These are phyloP conservation scores for Podospora bellae-mahoneyi DNA, from an alignment of 495 filamentous ascomycete species.

Conservation along the genomic window DNA sequence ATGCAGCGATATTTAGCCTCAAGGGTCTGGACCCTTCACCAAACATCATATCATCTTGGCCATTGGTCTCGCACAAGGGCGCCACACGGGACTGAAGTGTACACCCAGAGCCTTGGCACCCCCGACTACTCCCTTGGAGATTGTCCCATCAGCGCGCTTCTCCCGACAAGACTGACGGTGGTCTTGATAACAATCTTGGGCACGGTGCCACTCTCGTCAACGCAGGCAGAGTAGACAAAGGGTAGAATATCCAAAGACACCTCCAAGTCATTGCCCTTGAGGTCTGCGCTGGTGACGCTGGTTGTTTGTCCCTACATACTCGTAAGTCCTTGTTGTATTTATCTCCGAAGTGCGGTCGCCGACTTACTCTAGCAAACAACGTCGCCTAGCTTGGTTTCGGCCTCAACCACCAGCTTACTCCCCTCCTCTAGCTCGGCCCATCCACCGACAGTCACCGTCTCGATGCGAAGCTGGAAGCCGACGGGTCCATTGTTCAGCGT, in stretches of 20 bases:
- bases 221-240: slow-evolving; percentile 23
- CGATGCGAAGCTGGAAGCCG: slow-evolving; percentile 24
- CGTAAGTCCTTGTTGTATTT: not conserved
- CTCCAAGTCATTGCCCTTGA: slow-evolving; percentile 19
- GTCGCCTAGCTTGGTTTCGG: slow-evolving; percentile 22
- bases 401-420: slow-evolving; percentile 16
- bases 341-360: not conserved
- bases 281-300: slow-evolving; percentile 11
- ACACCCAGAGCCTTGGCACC: slow-evolving; percentile 20
- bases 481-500: slow-evolving; percentile 23
- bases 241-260: slow-evolving; percentile 20
- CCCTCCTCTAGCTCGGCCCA: slow-evolving; percentile 22
- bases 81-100: slow-evolving; percentile 27
- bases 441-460: slow-evolving; percentile 19
- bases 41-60: slow-evolving; percentile 2
- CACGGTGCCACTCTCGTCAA: slow-evolving; percentile 18
- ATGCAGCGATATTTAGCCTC: not conserved
- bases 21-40: not conserved
- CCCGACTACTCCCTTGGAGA: slow-evolving; percentile 18
- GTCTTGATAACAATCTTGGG: slow-evolving; percentile 22
- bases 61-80: slow-evolving; percentile 17
- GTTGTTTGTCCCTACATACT: slow-evolving; percentile 10
- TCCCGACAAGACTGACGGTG: slow-evolving; percentile 20
- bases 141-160: slow-evolving; percentile 13
- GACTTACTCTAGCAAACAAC: slow-evolving; percentile 19